Percentiles rank a stretch among this genome's conserved stretches.
phyloP scores from a whole-genome alignment of 116 monocot species.

The Thalassia testudinum region DNA sequence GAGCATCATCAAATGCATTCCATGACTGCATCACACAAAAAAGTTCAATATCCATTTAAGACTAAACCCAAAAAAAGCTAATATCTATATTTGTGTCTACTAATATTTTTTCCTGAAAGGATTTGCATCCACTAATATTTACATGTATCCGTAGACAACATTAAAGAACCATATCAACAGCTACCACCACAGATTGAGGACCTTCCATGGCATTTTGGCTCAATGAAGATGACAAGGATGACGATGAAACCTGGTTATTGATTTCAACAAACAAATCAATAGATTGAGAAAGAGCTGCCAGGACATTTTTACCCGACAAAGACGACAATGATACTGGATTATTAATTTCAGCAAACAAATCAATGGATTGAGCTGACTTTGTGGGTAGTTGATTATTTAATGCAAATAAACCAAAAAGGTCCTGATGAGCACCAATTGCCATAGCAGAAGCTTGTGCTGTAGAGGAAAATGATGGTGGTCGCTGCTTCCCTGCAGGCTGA shows the following conservation, averaged over 20 bases:
- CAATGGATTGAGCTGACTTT: conserved; percentile 11
- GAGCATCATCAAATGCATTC: conserved; percentile 48
- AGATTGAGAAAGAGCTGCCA: conserved; percentile 2
- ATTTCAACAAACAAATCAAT: conserved; percentile 20
- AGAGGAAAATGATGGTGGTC: conserved; percentile 1
- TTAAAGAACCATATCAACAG: background rate
- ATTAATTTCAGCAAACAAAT: conserved; percentile 22
- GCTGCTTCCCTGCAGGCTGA: conserved; percentile 13
- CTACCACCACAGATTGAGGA: background rate
- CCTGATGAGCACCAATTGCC: conserved; percentile 4
- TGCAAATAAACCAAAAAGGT: too few species aligned
- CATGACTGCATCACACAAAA: conserved; percentile 29
- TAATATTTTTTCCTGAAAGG: too few species aligned
- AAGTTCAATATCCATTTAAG: background rate
- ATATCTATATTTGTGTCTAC: background rate
- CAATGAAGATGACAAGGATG: background rate
- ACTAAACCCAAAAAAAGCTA: background rate
- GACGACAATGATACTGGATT: background rate
- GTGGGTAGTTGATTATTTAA: too few species aligned
- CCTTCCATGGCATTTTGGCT: conserved; percentile 11
- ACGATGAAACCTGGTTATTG: conserved; percentile 1
- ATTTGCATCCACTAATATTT: background rate
- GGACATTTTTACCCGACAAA: conserved; percentile 14
- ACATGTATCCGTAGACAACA: background rate
- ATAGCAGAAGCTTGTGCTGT: conserved; percentile 6